phyloP scores from a whole-genome alignment of 75 land plant species.

The Pinus albicaulis region DNA sequence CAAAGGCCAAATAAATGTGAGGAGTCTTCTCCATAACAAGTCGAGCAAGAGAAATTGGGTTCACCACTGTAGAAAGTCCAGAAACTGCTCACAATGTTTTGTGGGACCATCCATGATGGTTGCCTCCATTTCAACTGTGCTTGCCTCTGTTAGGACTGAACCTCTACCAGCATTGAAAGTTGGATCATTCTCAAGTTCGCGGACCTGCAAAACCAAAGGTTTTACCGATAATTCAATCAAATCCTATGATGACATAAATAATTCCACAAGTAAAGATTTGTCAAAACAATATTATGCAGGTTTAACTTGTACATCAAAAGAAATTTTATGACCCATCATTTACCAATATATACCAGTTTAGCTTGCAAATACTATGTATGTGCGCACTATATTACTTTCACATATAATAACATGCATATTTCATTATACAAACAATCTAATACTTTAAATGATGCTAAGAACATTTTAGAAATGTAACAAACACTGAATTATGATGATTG shows the following conservation, averaged over 20 bases:
- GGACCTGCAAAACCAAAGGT: conserved; percentile 43
- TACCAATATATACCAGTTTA: not conserved
- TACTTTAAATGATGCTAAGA: not conserved
- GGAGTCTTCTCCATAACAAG: conserved; percentile 97
- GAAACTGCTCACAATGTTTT: conserved; percentile 87
- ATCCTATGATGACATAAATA: not conserved
- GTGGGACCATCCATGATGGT: conserved; percentile 90
- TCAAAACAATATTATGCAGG: too few species aligned
- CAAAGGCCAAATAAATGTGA: conserved; percentile 90
- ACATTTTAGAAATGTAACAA: not conserved
- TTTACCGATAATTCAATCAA: conserved; percentile 9
- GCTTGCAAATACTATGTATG: not conserved
- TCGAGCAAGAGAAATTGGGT: conserved; percentile 90
- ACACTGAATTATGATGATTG: too few species aligned
- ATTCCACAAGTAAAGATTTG: not conserved
- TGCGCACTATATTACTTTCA: not conserved
- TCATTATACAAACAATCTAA: not conserved
- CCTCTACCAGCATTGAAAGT: conserved; percentile 88
- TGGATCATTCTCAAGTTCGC: conserved; percentile 79
- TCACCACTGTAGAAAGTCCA: conserved; percentile 79
- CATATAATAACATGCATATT: not conserved
- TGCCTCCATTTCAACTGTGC: conserved; percentile 97
- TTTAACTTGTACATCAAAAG: not conserved
- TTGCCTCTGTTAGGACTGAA: conserved; percentile 72
- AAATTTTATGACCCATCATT: not conserved